Conservation (phyloP, 2,329 filamentous ascomycete genomes). For the Penicillium sp. region DNA sequence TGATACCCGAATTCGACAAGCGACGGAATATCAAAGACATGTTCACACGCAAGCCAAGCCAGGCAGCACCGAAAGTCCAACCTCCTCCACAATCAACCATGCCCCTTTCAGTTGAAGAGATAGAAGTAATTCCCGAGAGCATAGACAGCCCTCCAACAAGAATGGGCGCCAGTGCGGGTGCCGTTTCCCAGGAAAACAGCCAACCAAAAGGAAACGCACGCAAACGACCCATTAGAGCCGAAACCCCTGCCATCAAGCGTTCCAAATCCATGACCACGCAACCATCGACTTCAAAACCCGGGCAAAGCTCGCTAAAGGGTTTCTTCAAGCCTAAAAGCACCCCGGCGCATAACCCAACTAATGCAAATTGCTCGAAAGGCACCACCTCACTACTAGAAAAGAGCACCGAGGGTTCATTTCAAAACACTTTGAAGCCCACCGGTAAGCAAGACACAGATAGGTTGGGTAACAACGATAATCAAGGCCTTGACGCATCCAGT, state of each 20-base stretch:
- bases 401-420: not conserved
- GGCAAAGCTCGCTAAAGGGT: conserved; percentile 70
- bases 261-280: conserved; percentile 50
- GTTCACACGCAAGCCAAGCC: conserved; percentile 69
- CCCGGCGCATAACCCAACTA: not conserved
- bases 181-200: not conserved
- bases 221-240: conserved; percentile 46
- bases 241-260: conserved; percentile 51
- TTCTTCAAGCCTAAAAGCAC: conserved; percentile 73
- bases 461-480: not conserved
- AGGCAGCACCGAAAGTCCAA: conserved; percentile 21
- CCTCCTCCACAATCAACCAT: not conserved
- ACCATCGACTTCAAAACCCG: conserved; percentile 44
- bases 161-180: not conserved
- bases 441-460: not conserved
- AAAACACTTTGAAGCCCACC: not conserved
- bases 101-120: conserved; percentile 2
- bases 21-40: conserved; percentile 89
- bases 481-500: not conserved
- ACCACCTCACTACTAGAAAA: not conserved
- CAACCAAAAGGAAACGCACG: conserved; percentile 29
- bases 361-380: not conserved
- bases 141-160: not conserved
- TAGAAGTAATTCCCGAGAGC: not conserved
- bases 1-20: conserved; percentile 86